Evolutionary conservation across 805 yeast genomes (phyloP).

Genomic region (Candida cerambycidarum): DNA sequence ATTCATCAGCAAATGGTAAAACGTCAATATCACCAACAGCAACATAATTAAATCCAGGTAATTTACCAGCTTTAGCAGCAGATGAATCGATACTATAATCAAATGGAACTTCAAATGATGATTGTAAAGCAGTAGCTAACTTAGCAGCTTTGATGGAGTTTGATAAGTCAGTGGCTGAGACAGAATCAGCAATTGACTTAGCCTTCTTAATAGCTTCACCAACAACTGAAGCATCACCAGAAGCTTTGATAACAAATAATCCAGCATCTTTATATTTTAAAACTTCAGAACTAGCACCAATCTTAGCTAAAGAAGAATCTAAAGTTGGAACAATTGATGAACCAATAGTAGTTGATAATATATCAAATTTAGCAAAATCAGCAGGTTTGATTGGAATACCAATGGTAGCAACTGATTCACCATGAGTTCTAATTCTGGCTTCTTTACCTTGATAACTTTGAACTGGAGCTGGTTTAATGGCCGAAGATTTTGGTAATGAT

Average conservation of each 20-base stretch:
- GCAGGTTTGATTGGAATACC: slow-evolving; percentile 74
- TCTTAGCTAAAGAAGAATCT: slow-evolving; percentile 47
- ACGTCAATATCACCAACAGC: slow-evolving; percentile 87
- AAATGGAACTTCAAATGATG: slow-evolving; percentile 31
- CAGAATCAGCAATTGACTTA: slow-evolving; percentile 40
- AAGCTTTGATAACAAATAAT: slow-evolving; percentile 68
- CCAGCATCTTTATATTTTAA: slow-evolving; percentile 76
- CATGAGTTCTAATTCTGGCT: slow-evolving; percentile 62
- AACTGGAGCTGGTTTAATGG: slow-evolving; percentile 38
- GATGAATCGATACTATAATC: slow-evolving; percentile 33
- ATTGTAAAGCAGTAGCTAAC: slow-evolving; percentile 44
- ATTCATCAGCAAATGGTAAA: slow-evolving; percentile 88
- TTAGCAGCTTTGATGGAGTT: slow-evolving; percentile 47
- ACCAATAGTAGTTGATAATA: slow-evolving; percentile 68
- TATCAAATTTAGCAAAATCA: slow-evolving; percentile 66
- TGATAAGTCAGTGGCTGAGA: slow-evolving; percentile 52
- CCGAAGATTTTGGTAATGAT: slow-evolving; percentile 60
- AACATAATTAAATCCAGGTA: slow-evolving; percentile 74
- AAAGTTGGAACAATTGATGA: slow-evolving; percentile 58
- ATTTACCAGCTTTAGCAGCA: slow-evolving; percentile 35
- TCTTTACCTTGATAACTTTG: slow-evolving; percentile 62
- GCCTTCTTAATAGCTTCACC: slow-evolving; percentile 61
- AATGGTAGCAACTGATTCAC: slow-evolving; percentile 70
- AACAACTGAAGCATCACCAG: slow-evolving; percentile 57
- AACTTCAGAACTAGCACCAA: slow-evolving; percentile 54